Percentiles rank a stretch among this genome's conserved stretches.
Conservation (phyloP, 2,329 filamentous ascomycete genomes). For the Scolecobasidium constrictum region DNA sequence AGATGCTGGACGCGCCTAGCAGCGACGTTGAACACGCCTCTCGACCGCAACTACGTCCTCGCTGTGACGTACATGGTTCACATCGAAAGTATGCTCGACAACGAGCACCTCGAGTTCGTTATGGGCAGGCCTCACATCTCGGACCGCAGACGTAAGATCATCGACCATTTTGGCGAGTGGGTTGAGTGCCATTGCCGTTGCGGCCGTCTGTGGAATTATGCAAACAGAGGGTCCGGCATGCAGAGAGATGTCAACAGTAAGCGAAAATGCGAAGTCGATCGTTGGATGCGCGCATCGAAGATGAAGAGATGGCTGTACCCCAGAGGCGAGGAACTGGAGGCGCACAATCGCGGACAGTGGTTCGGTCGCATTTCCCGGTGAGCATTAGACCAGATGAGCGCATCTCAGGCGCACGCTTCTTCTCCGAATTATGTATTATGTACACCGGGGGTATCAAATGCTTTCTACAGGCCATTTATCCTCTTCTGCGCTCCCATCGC, state of each 20-base stretch:
- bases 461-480: constrained; percentile 10
- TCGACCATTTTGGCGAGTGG: neutral
- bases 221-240: too few relatives aligned
- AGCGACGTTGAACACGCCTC: too few relatives aligned
- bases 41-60: too few relatives aligned
- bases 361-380: neutral
- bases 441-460: too few relatives aligned
- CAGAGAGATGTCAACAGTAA: too few relatives aligned
- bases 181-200: neutral
- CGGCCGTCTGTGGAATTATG: too few relatives aligned
- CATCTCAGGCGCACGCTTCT: neutral
- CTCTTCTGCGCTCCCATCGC: constrained; percentile 1
- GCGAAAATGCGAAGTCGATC: too few relatives aligned
- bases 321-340: neutral
- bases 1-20: too few relatives aligned
- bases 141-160: neutral
- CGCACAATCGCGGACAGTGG: neutral
- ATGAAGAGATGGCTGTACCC: too few relatives aligned
- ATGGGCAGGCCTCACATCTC: neutral
- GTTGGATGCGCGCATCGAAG: too few relatives aligned
- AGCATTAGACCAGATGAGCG: neutral
- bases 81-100: neutral
- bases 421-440: constrained; percentile 1
- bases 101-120: neutral
- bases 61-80: neutral